Base-by-base conservation (phyloP, 176 grass and related monocot genomes). In the Oropetium thomaeum region DNA sequence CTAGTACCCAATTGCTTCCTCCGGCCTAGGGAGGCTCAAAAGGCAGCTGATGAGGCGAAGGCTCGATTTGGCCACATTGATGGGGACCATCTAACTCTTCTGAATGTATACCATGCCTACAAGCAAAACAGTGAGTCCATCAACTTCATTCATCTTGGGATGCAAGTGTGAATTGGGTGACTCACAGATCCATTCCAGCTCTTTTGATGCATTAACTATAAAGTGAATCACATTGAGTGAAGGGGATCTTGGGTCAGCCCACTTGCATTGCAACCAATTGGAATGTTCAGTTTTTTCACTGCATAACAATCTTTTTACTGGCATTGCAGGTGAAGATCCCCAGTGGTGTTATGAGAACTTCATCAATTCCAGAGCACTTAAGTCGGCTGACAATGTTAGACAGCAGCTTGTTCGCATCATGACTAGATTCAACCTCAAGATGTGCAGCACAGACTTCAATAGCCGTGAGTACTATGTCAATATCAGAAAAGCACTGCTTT, bases 1-100 rank as follows among this genome's bases (percentile, higher is more conserved):
- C 80, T 99, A 99, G 89, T 92, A 88, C 96, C 96, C 67, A 92
- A 92, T 90, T 99, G 96, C 89, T 99, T 99, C 85, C 84, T 99
- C 49, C 91, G 89, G 82, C 96, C 92, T 79, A 96, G 96, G 87
- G 96, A 99, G 52, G 92, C 96, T 80, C 96, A 99, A 40, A 99
- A 95, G 80, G 96, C 92, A 42, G 92, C 92, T 76, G 96, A 99
- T 62, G 96, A 99, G 79, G 89, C 92, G 30, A 99, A 99, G 69
- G 87, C 96, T 89, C 84, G 87, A 64, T 99, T 99, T 52, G 85
- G 96, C 37, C 96, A 99, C 70, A 79, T 82, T 39, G 92, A 99
- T 34, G 92, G 96, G 82, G 96, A 99, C 67, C 92, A 99, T 73
- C 85, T 99, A 33, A 99, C 92, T 5, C 87, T 99, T 84, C 42